phyloP scores from a whole-genome alignment of 257 asterid species.

The Primulina huaijiensis region DNA sequence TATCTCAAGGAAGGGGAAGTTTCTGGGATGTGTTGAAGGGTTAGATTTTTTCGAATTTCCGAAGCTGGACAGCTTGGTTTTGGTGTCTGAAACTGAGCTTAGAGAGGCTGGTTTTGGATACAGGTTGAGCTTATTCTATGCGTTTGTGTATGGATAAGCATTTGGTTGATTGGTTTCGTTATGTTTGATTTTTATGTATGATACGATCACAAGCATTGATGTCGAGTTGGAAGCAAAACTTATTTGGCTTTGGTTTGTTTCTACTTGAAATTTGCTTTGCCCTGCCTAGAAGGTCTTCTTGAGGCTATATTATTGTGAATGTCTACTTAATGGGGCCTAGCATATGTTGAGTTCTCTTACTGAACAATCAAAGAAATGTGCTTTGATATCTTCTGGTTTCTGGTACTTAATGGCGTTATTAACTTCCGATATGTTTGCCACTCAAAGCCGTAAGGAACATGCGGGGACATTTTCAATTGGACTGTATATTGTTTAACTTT shows the following conservation, averaged over 20 bases:
- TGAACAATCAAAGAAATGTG: too few species aligned
- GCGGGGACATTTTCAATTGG: not conserved
- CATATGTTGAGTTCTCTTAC: too few species aligned
- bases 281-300: not conserved
- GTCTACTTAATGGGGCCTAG: too few species aligned
- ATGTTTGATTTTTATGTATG: conserved; percentile 19
- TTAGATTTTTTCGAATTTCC: conserved; percentile 74
- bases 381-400: not conserved
- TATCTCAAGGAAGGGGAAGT: conserved; percentile 62
- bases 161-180: conserved; percentile 2
- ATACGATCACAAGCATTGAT: conserved; percentile 3
- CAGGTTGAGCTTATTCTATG: conserved; percentile 45
- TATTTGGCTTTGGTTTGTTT: not conserved
- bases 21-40: conserved; percentile 74
- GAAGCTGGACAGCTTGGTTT: conserved; percentile 50
- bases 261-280: conserved; percentile 9
- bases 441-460: not conserved
- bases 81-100: conserved; percentile 68
- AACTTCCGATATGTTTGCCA: not conserved
- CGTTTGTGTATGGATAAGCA: not conserved
- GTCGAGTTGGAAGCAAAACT: not conserved
- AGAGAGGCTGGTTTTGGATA: conserved; percentile 94
- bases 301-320: not conserved
- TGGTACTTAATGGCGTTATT: not conserved
- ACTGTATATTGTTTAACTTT: too few species aligned